Evolutionary conservation across 805 yeast genomes (phyloP).

Genomic region (Scheffersomyces ergatensis): DNA sequence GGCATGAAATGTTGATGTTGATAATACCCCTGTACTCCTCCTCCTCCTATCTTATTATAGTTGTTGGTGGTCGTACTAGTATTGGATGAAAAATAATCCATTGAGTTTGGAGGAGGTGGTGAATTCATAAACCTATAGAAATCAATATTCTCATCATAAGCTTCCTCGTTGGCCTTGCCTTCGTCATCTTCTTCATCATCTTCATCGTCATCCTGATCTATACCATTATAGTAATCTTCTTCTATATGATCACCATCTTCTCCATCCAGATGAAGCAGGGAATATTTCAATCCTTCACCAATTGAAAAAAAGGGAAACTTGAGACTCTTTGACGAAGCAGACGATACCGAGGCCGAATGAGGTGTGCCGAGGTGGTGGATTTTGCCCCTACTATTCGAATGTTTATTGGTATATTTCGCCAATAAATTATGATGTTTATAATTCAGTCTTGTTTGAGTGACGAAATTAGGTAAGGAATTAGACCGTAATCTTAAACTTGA

Average conservation of each 20-base stretch:
- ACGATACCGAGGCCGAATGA: too few relatives aligned
- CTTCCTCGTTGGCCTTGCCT: background rate
- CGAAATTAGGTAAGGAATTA: background rate
- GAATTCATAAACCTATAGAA: background rate
- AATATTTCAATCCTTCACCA: background rate
- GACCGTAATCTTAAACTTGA: background rate
- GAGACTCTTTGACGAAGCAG: too few relatives aligned
- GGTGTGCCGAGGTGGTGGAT: too few relatives aligned
- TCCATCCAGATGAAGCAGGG: background rate
- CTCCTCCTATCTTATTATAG: background rate
- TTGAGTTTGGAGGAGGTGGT: background rate
- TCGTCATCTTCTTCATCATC: background rate
- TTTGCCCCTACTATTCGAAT: background rate
- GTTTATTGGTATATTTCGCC: background rate
- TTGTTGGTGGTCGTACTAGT: background rate
- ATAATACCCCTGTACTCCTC: background rate
- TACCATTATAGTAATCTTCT: background rate
- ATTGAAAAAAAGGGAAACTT: background rate
- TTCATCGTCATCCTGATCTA: background rate
- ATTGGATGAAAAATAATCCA: background rate
- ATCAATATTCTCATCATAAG: background rate
- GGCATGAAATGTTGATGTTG: background rate
- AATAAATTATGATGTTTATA: slow-evolving; percentile 1
- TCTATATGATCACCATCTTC: background rate
- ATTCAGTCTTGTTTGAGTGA: background rate